phyloP scores from a whole-genome alignment of 228 moss, liverwort and hornwort species.

The Sphagnum fallax region DNA sequence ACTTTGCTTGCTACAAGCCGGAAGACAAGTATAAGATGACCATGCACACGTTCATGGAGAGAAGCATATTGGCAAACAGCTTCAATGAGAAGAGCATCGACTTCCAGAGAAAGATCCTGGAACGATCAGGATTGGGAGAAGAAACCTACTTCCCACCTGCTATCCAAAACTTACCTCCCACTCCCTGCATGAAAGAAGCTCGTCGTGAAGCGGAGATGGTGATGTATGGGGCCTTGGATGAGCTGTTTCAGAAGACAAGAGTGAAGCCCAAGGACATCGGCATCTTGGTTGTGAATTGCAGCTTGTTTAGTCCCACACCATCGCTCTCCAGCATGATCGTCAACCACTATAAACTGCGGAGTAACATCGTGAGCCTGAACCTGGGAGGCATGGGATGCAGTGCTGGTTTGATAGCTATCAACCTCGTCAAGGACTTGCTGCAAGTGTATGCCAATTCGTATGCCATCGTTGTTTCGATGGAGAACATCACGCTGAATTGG shows the following conservation, averaged over 20 bases:
- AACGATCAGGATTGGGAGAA: constrained; percentile 50
- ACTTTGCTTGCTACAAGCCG: constrained; percentile 49
- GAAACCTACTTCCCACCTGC: constrained; percentile 53
- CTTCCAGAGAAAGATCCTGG: constrained; percentile 51
- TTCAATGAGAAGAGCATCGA: constrained; percentile 45
- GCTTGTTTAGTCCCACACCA: constrained; percentile 48
- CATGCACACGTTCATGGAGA: constrained; percentile 33
- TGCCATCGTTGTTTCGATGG: constrained; percentile 49
- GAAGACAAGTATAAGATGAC: constrained; percentile 36
- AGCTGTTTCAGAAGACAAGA: constrained; percentile 41
- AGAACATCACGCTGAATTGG: constrained; percentile 53
- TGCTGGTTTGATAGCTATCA: constrained; percentile 38
- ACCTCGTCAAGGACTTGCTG: constrained; percentile 39
- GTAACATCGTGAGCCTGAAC: constrained; percentile 39
- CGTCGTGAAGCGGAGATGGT: constrained; percentile 43
- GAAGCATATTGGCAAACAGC: constrained; percentile 28
- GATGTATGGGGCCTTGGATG: constrained; percentile 46
- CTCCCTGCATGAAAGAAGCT: constrained; percentile 56
- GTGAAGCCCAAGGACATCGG: constrained; percentile 45
- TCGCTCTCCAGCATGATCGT: constrained; percentile 50
- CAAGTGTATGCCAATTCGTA: constrained; percentile 39
- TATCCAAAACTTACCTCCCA: constrained; percentile 38
- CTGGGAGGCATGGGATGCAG: constrained; percentile 53
- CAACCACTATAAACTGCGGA: constrained; percentile 53
- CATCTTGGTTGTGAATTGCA: constrained; percentile 41